A percentile compares a stretch with the other conserved stretches of the same genome.
Conservation (phyloP, 2,329 filamentous ascomycete species). For the Fusarium chlamydosporum region DNA sequence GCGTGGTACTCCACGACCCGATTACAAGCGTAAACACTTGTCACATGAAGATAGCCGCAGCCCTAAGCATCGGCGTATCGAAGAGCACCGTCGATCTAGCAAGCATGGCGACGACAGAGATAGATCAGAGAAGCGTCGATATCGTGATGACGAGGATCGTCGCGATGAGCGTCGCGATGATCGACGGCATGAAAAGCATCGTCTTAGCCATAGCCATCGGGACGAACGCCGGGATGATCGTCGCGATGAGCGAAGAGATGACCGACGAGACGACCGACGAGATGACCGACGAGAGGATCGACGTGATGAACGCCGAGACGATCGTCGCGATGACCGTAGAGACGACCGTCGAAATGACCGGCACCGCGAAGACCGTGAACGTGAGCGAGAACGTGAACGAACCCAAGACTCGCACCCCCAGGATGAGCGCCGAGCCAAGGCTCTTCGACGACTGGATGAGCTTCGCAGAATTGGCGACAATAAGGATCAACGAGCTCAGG, state of each 20-base stretch:
- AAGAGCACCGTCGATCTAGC: slow-evolving; percentile 58
- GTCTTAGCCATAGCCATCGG: slow-evolving; percentile 39
- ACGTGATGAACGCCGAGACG: slow-evolving; percentile 31
- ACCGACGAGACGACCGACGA: slow-evolving; percentile 26
- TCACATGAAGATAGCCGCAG: slow-evolving; percentile 61
- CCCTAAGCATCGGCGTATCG: slow-evolving; percentile 60
- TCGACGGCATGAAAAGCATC: slow-evolving; percentile 44
- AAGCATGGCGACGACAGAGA: slow-evolving; percentile 58
- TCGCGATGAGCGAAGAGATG: slow-evolving; percentile 35
- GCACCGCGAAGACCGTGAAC: slow-evolving; percentile 44
- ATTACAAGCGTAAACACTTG: slow-evolving; percentile 73
- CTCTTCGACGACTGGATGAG: slow-evolving; percentile 59
- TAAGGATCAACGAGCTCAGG: slow-evolving; percentile 62
- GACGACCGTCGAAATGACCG: slow-evolving; percentile 44
- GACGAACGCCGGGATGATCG: slow-evolving; percentile 44
- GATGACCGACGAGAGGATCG: slow-evolving; percentile 22
- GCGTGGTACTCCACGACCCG: slow-evolving; percentile 65
- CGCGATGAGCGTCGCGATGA: slow-evolving; percentile 45
- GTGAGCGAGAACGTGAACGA: slow-evolving; percentile 47
- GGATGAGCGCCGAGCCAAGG: slow-evolving; percentile 60
- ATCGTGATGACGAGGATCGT: slow-evolving; percentile 47
- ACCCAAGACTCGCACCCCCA: slow-evolving; percentile 53
- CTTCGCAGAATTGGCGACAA: slow-evolving; percentile 64
- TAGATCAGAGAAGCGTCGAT: slow-evolving; percentile 49
- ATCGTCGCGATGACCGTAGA: slow-evolving; percentile 38